Percentiles rank a stretch among this genome's conserved stretches.
phyloP scores from a whole-genome alignment of 2,329 filamentous ascomycete genomes.

The Aspergillus niger region DNA sequence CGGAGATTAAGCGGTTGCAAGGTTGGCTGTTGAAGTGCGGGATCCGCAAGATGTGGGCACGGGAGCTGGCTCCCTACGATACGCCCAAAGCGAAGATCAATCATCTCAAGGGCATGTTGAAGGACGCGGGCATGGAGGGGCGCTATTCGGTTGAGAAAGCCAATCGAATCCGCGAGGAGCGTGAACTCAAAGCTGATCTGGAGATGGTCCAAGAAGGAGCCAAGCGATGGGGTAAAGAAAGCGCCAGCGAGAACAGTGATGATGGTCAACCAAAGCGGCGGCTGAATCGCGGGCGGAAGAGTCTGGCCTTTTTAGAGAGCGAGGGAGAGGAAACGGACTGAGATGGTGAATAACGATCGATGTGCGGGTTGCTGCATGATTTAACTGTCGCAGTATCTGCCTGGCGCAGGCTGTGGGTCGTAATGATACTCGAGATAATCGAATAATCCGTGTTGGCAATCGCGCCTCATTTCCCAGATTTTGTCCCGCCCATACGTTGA shows the following conservation, averaged over 20 bases:
- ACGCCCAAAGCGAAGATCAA: constrained; percentile 77
- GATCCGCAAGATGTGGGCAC: constrained; percentile 86
- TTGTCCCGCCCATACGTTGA: constrained; percentile 69
- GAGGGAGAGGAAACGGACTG: constrained; percentile 65
- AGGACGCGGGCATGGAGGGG: constrained; percentile 82
- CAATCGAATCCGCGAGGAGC: constrained; percentile 79
- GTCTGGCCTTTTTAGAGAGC: constrained; percentile 64
- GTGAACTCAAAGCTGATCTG: constrained; percentile 81
- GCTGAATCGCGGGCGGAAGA: constrained; percentile 46
- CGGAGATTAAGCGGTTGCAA: constrained; percentile 86
- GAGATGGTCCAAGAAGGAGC: constrained; percentile 83
- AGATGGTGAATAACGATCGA: constrained; percentile 14
- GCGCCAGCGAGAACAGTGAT: constrained; percentile 39
- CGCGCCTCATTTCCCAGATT: constrained; percentile 36
- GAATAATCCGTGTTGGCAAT: constrained; percentile 5
- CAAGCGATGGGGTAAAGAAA: constrained; percentile 69
- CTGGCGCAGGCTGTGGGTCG: constrained; percentile 10
- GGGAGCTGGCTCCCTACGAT: constrained; percentile 75
- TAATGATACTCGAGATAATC: neutral
- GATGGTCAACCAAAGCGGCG: constrained; percentile 42
- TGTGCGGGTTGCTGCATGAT: constrained; percentile 1
- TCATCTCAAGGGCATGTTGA: constrained; percentile 76
- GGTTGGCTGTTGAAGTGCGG: constrained; percentile 86
- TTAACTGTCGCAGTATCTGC: constrained; percentile 11
- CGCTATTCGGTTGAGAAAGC: constrained; percentile 85